Evolutionary conservation across 345 rosid species (phyloP), one percentile per base, ranked within the genome.

Genomic region (Salix caprea): DNA sequence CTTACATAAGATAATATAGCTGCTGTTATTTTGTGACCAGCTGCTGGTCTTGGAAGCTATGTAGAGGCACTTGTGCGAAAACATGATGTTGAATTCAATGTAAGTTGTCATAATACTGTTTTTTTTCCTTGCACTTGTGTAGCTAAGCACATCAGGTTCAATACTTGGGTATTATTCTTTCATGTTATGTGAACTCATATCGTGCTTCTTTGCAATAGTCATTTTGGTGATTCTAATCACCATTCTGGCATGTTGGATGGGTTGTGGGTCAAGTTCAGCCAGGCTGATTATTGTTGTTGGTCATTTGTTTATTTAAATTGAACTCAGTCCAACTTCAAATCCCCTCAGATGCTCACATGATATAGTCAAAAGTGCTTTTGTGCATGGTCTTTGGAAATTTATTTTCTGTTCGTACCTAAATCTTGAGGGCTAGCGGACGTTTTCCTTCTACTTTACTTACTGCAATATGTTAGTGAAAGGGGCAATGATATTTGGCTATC

Each of bases 21-120:
- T 73, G 6, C 84, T 64, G 14, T 79, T 5, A 44, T 81, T 58
- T 56, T 81, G 69, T 81, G 75, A 80, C 77, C 90, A 96, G 99
- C 95, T 87, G 91, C 99, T 77, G 97, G 98, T 73, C 84, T 96
- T 81, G 98, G 99, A 82, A 92, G 89, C 90, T 91, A 94, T 75
- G 97, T 96, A 73, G 99, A 96, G 86, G 94, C 97, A 23, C 92
- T 92, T 80, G 93, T 92, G 81, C 86, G 93, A 74, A 96, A 91
- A 80, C 97, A 92, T 70, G 99, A 96, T 74, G 87, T 91, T 75
- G 92, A 90, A 79, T 94, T 92, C 82, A 91, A 92, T 82, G 99
- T 96, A 90, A 73, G 86, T 80, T 37, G 36, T 74, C 73, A 50
- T 39, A 28, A 21, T 8, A 46, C 48, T 32, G 30, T 40, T 58